Conservation (phyloP, 805 yeast genomes). For the Nakazawaea populi region DNA sequence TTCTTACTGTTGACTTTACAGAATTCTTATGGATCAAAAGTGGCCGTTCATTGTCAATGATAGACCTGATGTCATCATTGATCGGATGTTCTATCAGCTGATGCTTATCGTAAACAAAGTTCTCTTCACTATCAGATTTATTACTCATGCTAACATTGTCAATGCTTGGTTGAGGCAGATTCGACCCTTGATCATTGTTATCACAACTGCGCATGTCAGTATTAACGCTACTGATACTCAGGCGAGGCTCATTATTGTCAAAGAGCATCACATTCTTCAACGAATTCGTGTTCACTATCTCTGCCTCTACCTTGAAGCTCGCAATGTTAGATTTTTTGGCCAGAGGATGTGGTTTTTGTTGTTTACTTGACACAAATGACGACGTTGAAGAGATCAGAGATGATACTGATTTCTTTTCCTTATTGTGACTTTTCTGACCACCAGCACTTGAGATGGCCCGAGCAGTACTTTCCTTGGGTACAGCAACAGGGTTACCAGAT, state of each 20-base stretch:
- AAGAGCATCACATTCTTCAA: slow-evolving; percentile 1
- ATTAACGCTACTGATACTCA: background rate
- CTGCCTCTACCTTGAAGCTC: slow-evolving; percentile 10
- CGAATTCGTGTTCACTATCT: slow-evolving; percentile 8
- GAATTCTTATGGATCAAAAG: slow-evolving; percentile 10
- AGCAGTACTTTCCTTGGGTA: background rate
- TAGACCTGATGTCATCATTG: background rate
- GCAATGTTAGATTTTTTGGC: background rate
- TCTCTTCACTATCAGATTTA: slow-evolving; percentile 9
- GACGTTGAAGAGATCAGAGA: slow-evolving; percentile 1
- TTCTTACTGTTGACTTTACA: background rate
- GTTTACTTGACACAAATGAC: background rate
- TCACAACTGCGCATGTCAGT: background rate
- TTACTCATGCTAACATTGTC: background rate
- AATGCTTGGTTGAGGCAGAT: background rate
- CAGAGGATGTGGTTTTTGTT: background rate
- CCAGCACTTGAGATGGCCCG: no score
- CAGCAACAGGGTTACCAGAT: background rate
- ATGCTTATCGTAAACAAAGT: slow-evolving; percentile 8
- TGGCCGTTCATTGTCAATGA: slow-evolving; percentile 2
- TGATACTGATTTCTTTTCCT: background rate
- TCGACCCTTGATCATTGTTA: background rate
- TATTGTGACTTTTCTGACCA: background rate
- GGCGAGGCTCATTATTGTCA: slow-evolving; percentile 2
- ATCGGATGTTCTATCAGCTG: background rate